phyloP scores from a whole-genome alignment of 768 basidiomycete species.

The Leccinum sublutescens region DNA sequence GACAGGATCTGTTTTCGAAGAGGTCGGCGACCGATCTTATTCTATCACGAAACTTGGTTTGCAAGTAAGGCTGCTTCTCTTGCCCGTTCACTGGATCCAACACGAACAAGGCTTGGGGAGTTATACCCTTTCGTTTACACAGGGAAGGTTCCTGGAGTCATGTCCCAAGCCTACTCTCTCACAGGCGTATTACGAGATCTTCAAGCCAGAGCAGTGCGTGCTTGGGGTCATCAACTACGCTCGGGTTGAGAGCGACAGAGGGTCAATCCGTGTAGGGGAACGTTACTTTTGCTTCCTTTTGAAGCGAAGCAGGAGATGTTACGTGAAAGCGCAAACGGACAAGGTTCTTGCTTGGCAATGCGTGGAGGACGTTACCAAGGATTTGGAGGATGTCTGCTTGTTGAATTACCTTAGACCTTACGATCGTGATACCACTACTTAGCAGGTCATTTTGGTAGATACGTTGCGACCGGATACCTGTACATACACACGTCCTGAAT shows the following conservation, averaged over 20 bases:
- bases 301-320: constrained; percentile 6
- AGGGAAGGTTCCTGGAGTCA: constrained; percentile 11
- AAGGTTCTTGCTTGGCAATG: constrained; percentile 14
- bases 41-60: constrained; percentile 16
- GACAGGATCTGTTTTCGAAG: constrained; percentile 16
- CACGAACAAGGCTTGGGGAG: background rate
- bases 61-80: constrained; percentile 9
- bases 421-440: constrained; percentile 4
- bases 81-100: constrained; percentile 10
- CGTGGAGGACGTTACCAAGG: constrained; percentile 5
- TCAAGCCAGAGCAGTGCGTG: constrained; percentile 16
- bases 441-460: background rate
- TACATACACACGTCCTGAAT: too few relatives aligned
- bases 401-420: constrained; percentile 7
- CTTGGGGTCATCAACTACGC: constrained; percentile 18
- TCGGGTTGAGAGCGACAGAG: constrained; percentile 5
- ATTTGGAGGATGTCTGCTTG: constrained; percentile 8
- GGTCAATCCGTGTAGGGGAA: constrained; percentile 10
- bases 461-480: too few relatives aligned
- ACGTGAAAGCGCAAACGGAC: constrained; percentile 17
- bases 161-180: constrained; percentile 9
- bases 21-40: constrained; percentile 16
- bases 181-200: constrained; percentile 15
- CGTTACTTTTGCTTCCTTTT: constrained; percentile 13
- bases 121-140: constrained; percentile 15